A percentile compares a stretch with the other conserved stretches of the same genome.
phyloP scores from a whole-genome alignment of 208 protist species.

The Crithidia bombi region DNA sequence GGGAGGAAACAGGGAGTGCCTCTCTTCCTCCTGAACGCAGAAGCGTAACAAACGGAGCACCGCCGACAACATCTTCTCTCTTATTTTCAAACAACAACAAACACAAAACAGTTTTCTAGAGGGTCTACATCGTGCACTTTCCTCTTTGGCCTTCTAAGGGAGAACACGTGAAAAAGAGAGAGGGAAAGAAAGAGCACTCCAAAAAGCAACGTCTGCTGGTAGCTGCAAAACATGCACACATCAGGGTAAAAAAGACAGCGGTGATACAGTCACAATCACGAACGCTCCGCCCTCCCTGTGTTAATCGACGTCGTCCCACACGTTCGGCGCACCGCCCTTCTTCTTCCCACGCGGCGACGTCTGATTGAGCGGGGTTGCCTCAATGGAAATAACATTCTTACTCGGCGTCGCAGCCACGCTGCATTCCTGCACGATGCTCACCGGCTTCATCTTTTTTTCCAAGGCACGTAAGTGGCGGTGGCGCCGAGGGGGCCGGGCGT shows the following conservation, averaged over 20 bases:
- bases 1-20: too few relatives aligned
- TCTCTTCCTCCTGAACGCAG: too few relatives aligned
- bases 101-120: neutral
- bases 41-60: too few relatives aligned
- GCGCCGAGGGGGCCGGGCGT: slow-evolving; percentile 17
- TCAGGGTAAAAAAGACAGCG: neutral
- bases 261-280: too few relatives aligned
- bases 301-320: slow-evolving; percentile 56
- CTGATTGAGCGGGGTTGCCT: slow-evolving; percentile 8
- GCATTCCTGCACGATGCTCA: neutral
- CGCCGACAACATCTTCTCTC: too few relatives aligned
- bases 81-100: neutral
- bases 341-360: neutral
- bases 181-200: neutral
- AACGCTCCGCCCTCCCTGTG: neutral
- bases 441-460: neutral
- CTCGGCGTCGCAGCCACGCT: neutral
- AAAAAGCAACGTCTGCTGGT: neutral
- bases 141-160: too few relatives aligned
- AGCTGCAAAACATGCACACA: too few relatives aligned
- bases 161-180: neutral
- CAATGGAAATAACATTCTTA: slow-evolving; percentile 13
- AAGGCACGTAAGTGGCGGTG: slow-evolving; percentile 7
- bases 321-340: slow-evolving; percentile 7
- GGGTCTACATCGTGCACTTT: too few relatives aligned